phyloP scores from a whole-genome alignment of 371 early-diverging fungal genomes.

The Cladochytrium tenue region DNA sequence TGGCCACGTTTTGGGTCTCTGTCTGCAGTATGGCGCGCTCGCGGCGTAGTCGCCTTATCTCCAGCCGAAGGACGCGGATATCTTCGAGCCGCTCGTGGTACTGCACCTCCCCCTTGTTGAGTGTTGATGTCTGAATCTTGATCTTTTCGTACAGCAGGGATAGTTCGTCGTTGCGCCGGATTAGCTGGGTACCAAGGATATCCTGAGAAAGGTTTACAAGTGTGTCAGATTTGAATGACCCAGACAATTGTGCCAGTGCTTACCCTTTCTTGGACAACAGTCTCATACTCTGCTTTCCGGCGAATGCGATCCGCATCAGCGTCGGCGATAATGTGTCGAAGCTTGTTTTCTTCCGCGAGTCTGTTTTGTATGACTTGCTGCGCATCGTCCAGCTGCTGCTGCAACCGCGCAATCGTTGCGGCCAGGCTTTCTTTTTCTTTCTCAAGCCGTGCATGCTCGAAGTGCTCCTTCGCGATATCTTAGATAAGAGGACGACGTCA shows the following conservation, averaged over 20 bases:
- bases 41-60: conserved; percentile 38
- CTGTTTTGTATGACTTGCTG: conserved; percentile 48
- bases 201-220: conserved; percentile 24
- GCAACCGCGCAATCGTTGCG: conserved; percentile 43
- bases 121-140: conserved; percentile 46
- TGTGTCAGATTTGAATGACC: neutral
- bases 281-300: conserved; percentile 54
- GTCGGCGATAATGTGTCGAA: conserved; percentile 49
- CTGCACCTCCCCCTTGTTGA: conserved; percentile 50
- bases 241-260: neutral
- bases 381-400: conserved; percentile 45
- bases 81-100: conserved; percentile 49
- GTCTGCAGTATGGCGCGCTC: conserved; percentile 40
- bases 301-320: conserved; percentile 49
- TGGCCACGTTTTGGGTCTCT: conserved; percentile 44
- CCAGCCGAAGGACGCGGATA: conserved; percentile 39
- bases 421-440: conserved; percentile 54
- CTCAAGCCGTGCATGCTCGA: conserved; percentile 52
- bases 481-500: too few species aligned
- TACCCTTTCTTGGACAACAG: conserved; percentile 52
- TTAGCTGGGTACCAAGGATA: conserved; percentile 49
- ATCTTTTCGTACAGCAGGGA: conserved; percentile 52
- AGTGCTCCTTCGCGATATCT: conserved; percentile 50
- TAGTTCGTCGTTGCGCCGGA: conserved; percentile 53
- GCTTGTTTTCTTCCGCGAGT: conserved; percentile 51